These are phyloP conservation scores for Pisolithus tinctorius DNA, from an alignment of 768 basidiomycete genomes.

Conservation along the genomic window DNA sequence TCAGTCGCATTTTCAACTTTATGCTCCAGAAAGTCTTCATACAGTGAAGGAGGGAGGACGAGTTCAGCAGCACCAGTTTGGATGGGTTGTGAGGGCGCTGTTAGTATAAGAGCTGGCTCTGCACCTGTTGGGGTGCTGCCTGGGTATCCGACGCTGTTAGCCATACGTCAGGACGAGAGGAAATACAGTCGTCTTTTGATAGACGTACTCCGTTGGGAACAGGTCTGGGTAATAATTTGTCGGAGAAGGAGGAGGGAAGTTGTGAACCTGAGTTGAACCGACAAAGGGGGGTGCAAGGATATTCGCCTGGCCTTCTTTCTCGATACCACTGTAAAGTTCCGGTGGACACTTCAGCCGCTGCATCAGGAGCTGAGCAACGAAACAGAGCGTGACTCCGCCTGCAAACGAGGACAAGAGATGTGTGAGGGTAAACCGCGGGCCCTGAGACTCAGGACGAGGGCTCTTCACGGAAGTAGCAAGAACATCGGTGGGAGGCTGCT, in stretches of 20 bases:
- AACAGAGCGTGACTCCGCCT: conserved; percentile 45
- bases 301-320: conserved; percentile 15
- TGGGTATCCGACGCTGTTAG: conserved; percentile 54
- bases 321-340: conserved; percentile 7
- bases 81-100: conserved; percentile 72
- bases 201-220: conserved; percentile 54
- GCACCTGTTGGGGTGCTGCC: conserved; percentile 78
- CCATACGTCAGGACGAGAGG: background rate
- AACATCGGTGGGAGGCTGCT: conserved; percentile 1
- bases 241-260: conserved; percentile 63
- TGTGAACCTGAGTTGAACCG: conserved; percentile 63
- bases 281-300: conserved; percentile 57
- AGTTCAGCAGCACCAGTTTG: conserved; percentile 66
- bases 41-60: conserved; percentile 36
- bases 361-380: conserved; percentile 43
- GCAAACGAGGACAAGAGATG: conserved; percentile 47
- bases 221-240: conserved; percentile 66
- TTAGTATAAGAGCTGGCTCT: conserved; percentile 64
- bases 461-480: conserved; percentile 1
- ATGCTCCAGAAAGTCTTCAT: conserved; percentile 4
- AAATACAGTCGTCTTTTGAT: background rate
- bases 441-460: conserved; percentile 9
- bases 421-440: conserved; percentile 8
- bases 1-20: conserved; percentile 17
- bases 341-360: conserved; percentile 26